Base-by-base conservation (phyloP, 768 basidiomycete species). In the Mycena crocata region DNA sequence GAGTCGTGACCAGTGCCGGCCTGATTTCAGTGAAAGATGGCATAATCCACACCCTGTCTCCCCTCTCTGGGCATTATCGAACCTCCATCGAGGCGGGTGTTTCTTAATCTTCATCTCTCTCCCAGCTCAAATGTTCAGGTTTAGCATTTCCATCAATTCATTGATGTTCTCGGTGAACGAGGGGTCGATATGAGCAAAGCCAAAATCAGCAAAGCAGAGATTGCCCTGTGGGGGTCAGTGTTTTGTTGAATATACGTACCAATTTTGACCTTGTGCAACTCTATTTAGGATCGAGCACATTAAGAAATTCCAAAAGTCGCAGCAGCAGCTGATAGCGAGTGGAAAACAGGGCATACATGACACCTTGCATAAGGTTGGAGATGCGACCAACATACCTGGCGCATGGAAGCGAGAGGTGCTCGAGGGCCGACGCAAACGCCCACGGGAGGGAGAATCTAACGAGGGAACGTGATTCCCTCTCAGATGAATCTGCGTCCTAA, bases 61-160 rank as follows among this genome's bases (percentile, higher is more conserved):
- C 90, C 3, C 78, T 90, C 5, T 89, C 87, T 3, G 91, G 90
- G 1, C 91, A 92, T 70, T 92, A 92, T 74, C 80, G 89, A 58
- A 88, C 87, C 24, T 85, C 86, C 0, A 84, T 89, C 34, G 78
- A 87, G 56, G 89, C 86, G 62, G 42, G 82, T 40, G 40, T 26
- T 21, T 23, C 13, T 59, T 15, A 19, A 14, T 14, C 28, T 56
- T 19, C 19, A n/a, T 57, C 15, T 19, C 57, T 24, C 37, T 42
- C 32, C 30, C n/a, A 51, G 14, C 39, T 35, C 32, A 49, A 35
- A 39, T 48, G 23, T 45, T 51, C 14, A 26, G 56, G 14, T 62
- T 12, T 63, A 90, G 89, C 88, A 90, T 76, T 90, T 88, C 70
- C 82, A 84, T 58, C 76, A 81, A 42, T 91, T 90, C 73, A 77